phyloP scores from a whole-genome alignment of 129 eudicot genomes.

The Pseudognaphalium luteoalbum region DNA sequence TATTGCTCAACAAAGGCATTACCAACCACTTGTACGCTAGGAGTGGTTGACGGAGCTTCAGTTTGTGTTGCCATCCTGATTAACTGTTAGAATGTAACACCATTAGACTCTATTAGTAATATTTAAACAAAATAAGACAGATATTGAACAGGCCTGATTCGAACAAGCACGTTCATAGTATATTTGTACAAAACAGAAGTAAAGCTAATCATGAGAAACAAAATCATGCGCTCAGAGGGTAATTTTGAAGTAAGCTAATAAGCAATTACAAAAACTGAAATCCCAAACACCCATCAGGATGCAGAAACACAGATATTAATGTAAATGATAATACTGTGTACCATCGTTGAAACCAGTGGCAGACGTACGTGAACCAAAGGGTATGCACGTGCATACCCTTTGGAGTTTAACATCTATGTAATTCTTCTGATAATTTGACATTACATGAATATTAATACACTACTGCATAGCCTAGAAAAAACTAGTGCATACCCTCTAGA shows the following conservation, averaged over 20 bases:
- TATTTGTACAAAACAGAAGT: slow-evolving; percentile 7
- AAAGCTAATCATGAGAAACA: slow-evolving; percentile 9
- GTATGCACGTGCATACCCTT: too few relatives aligned
- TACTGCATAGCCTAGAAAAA: too few relatives aligned
- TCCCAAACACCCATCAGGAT: neutral
- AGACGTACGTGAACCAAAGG: too few relatives aligned
- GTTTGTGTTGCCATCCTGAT: slow-evolving; percentile 52
- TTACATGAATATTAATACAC: too few relatives aligned
- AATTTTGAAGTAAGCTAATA: neutral
- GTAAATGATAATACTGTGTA: slow-evolving; percentile 7
- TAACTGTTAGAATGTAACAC: slow-evolving; percentile 26
- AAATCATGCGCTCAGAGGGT: neutral
- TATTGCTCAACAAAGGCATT: slow-evolving; percentile 72
- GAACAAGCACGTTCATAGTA: neutral
- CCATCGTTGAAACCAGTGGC: neutral
- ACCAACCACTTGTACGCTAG: slow-evolving; percentile 55
- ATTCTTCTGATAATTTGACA: too few relatives aligned
- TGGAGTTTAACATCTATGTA: too few relatives aligned
- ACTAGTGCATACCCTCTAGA: too few relatives aligned
- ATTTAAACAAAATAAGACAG: neutral
- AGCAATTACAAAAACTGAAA: neutral
- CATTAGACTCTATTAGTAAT: slow-evolving; percentile 13
- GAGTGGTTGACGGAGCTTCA: slow-evolving; percentile 43
- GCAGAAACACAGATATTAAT: neutral
- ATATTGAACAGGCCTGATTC: neutral